These are phyloP conservation scores for Stevia rebaudiana DNA, from an alignment of 140 eudicot species.

Conservation along the genomic window DNA sequence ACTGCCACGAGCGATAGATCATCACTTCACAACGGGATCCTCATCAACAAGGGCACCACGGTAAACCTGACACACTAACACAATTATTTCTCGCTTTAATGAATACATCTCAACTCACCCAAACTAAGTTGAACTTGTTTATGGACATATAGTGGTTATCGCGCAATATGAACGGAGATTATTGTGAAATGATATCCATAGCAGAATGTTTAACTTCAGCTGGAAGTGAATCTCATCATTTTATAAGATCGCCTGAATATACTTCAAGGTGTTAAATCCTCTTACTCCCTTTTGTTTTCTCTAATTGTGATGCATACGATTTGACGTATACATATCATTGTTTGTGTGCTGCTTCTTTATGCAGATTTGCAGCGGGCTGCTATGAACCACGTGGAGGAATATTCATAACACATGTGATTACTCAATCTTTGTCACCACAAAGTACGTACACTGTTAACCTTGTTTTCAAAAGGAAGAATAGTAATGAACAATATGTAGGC, in stretches of 20 bases:
- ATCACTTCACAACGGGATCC: slow-evolving; percentile 11
- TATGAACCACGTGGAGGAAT: background rate
- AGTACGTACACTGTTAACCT: slow-evolving; percentile 19
- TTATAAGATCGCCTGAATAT: background rate
- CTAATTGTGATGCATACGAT: background rate
- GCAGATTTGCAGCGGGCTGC: slow-evolving; percentile 2
- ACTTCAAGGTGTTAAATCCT: background rate
- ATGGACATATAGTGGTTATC: background rate
- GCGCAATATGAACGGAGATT: background rate
- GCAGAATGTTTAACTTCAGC: background rate
- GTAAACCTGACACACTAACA: background rate
- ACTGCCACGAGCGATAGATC: too few species aligned
- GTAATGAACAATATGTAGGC: background rate
- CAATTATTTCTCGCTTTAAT: background rate
- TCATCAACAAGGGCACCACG: slow-evolving; percentile 10
- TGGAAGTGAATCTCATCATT: background rate
- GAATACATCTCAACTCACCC: too few species aligned
- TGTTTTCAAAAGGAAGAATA: background rate
- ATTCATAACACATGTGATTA: background rate
- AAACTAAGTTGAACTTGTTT: background rate
- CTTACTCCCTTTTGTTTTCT: background rate
- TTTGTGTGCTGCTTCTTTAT: background rate
- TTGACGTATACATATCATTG: background rate
- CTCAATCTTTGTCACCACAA: background rate
- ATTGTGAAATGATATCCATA: background rate